Conservation (phyloP, 163 green algal species). For the Scenedesmus sp. region DNA sequence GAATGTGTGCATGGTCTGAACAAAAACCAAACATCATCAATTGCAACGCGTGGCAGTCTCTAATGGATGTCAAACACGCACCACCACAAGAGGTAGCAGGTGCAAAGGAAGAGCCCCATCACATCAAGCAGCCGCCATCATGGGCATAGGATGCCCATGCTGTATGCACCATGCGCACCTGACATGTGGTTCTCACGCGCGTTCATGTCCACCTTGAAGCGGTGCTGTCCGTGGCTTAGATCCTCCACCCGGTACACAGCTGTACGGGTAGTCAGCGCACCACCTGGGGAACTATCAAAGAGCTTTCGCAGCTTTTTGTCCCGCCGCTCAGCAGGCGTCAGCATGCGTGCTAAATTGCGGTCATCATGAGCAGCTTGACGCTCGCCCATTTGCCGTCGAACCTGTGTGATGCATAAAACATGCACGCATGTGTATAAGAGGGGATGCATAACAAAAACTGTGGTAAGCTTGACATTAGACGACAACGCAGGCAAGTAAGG, state of each 20-base stretch:
- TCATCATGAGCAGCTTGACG: slow-evolving; percentile 92
- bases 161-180: slow-evolving; percentile 52
- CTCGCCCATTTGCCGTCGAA: slow-evolving; percentile 48
- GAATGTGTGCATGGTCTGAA: too few species aligned
- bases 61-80: too few species aligned
- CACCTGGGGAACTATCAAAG: slow-evolving; percentile 67
- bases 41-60: too few species aligned
- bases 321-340: slow-evolving; percentile 92
- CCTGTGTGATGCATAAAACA: slow-evolving; percentile 4
- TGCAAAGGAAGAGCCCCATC: too few species aligned
- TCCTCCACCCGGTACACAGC: slow-evolving; percentile 70
- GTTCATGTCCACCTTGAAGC: slow-evolving; percentile 98
- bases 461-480: too few species aligned
- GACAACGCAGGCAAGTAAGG: too few species aligned
- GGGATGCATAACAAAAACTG: too few species aligned
- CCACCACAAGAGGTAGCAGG: too few species aligned
- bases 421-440: too few species aligned
- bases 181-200: slow-evolving; percentile 96
- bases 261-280: slow-evolving; percentile 1
- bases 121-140: too few species aligned
- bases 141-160: background rate
- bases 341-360: slow-evolving; percentile 95
- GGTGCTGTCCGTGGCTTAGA: slow-evolving; percentile 79
- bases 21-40: too few species aligned
- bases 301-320: slow-evolving; percentile 92